phyloP scores from a whole-genome alignment of 495 filamentous ascomycete genomes.

The Aeminium ludgeri region DNA sequence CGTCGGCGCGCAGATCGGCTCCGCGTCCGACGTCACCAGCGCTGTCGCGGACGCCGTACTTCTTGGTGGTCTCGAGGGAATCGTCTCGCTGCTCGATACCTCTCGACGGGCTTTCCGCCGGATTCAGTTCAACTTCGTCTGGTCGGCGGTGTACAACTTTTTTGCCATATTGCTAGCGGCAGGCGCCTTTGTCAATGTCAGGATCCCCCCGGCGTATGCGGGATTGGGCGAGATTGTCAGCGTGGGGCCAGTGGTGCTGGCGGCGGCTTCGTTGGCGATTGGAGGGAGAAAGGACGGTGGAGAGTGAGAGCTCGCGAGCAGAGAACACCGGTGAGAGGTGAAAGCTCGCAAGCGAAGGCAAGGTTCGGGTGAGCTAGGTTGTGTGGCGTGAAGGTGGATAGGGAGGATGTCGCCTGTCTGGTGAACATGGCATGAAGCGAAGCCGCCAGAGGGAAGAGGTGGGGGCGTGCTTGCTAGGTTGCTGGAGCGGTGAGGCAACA shows the following conservation, averaged over 20 bases:
- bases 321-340: no score
- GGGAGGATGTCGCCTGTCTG: no score
- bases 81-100: slow-evolving; percentile 43
- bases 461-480: no score
- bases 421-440: no score
- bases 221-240: slow-evolving; percentile 65
- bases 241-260: slow-evolving; percentile 51
- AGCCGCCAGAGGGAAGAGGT: no score
- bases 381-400: no score
- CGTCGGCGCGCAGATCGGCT: slow-evolving; percentile 52
- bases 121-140: slow-evolving; percentile 55
- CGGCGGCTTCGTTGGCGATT: no score
- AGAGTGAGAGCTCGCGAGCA: no score
- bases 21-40: slow-evolving; percentile 45
- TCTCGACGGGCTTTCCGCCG: slow-evolving; percentile 37
- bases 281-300: no score
- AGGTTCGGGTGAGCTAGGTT: no score
- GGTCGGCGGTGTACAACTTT: slow-evolving; percentile 58
- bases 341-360: no score
- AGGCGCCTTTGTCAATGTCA: slow-evolving; percentile 45
- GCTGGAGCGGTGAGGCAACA: no score
- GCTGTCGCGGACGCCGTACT: slow-evolving; percentile 56
- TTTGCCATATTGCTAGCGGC: slow-evolving; percentile 54
- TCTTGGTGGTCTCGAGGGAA: slow-evolving; percentile 36
- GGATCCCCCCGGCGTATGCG: slow-evolving; percentile 58